These are phyloP conservation scores for Pichia sp. DNA, from an alignment of 1,139 yeast genomes.

Conservation along the genomic window DNA sequence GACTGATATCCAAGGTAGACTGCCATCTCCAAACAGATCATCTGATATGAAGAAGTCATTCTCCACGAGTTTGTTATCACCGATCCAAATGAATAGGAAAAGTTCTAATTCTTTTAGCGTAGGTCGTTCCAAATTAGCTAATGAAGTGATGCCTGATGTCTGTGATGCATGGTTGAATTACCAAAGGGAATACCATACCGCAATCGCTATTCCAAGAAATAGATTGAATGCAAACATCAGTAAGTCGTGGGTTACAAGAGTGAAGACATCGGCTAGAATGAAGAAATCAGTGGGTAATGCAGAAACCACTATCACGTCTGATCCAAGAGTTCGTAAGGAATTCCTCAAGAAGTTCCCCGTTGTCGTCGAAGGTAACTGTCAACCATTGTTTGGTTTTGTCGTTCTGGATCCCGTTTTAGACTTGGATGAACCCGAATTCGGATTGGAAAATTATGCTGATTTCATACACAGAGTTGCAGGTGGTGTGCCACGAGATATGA, in stretches of 20 bases:
- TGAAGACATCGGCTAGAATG: constrained; percentile 25
- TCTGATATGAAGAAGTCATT: constrained; percentile 12
- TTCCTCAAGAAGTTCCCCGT: constrained; percentile 53
- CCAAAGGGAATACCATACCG: constrained; percentile 26
- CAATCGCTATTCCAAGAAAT: constrained; percentile 39
- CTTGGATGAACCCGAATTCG: constrained; percentile 61
- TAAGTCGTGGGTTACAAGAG: constrained; percentile 67
- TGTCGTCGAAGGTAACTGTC: constrained; percentile 55
- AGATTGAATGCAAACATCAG: constrained; percentile 47
- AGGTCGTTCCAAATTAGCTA: constrained; percentile 15
- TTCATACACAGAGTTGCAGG: constrained; percentile 74
- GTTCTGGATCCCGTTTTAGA: constrained; percentile 56
- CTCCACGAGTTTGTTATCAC: constrained; percentile 7
- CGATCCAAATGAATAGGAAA: neutral
- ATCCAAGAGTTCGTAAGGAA: constrained; percentile 38
- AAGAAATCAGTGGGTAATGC: constrained; percentile 35
- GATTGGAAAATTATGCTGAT: constrained; percentile 51
- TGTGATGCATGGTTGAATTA: constrained; percentile 27
- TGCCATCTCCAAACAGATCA: neutral
- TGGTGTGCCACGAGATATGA: constrained; percentile 71
- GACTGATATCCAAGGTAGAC: neutral
- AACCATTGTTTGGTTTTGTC: constrained; percentile 64
- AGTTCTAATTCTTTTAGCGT: neutral
- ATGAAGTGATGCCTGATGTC: constrained; percentile 20
- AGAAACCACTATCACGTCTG: constrained; percentile 33